Evolutionary conservation across 2,329 filamentous ascomycete genomes (phyloP), one percentile per base, ranked within the genome.

Genomic region (Hypoxylon sp.): DNA sequence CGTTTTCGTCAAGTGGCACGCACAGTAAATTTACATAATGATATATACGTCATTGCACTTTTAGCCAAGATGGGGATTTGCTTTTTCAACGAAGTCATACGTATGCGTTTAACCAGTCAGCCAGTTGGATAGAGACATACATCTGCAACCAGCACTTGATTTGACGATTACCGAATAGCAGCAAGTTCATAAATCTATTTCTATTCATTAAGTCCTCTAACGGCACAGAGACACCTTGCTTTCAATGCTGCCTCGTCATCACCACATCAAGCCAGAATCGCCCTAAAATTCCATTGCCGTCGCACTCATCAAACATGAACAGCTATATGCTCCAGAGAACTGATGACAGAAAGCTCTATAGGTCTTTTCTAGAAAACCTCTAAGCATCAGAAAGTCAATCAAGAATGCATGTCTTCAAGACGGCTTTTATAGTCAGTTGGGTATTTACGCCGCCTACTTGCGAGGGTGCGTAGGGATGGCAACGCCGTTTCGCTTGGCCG

Each of bases 401-500:
- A 52, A 56, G 40, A 40, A 40, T 24, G 36, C 9, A 44, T 42
- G 56, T 51, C 36, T 30, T 52, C 42, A n/a, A 55, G 38, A 12
- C 28, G 6, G 33, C 45, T 46, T 46, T 40, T 18, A n/a, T 40
- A 48, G 26, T 54, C 59, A 57, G 33, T 30, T 40, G 32, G 38
- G n/a, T 40, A 8, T 45, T 42, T 60, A 62, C 46, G 3, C 7
- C 36, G 11, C n/a, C 36, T 40, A 40, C 16, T 40, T 40, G 18
- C 71, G 78, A 16, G 64, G 38, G 36, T 78, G 80, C 40, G 73
- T 76, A 32, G 82, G 81, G 26, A 84, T 70, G 36, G 76, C 72
- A 45, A 70, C 70, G 55, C 74, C 77, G 65, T 78, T 80, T 62
- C 72, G 72, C 70, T 77, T 78, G 38, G 75, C 66, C 8, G 75